phyloP scores from a whole-genome alignment of 2,329 filamentous ascomycete genomes.

The Orbilia quercus region DNA sequence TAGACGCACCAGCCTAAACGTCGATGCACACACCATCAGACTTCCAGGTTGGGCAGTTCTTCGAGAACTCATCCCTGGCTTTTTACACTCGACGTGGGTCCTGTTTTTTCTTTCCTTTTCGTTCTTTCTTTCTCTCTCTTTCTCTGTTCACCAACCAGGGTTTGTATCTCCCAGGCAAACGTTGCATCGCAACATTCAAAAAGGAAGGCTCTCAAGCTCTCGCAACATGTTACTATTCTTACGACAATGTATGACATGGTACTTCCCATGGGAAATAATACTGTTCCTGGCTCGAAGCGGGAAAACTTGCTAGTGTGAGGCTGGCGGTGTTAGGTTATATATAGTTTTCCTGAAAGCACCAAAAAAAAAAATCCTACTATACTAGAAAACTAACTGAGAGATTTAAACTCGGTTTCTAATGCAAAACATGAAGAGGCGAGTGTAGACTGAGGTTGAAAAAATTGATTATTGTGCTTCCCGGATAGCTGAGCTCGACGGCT shows the following conservation, averaged over 20 bases:
- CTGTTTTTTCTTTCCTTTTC: conserved; percentile 1
- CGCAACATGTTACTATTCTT: conserved; percentile 50
- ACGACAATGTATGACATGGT: conserved; percentile 6
- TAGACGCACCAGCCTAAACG: conserved; percentile 52
- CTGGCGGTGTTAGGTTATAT: conserved; percentile 8
- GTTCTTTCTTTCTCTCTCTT: not conserved
- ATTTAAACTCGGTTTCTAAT: not conserved
- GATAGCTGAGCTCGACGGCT: not conserved
- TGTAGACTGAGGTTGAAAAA: not conserved
- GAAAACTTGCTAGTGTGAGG: conserved; percentile 1
- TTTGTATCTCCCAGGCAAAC: conserved; percentile 43
- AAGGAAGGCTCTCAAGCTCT: conserved; percentile 17
- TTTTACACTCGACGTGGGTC: not conserved
- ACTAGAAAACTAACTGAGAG: too few relatives aligned
- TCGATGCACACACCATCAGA: conserved; percentile 27
- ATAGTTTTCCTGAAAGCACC: not conserved
- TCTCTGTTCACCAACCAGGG: conserved; percentile 18
- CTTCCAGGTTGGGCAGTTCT: conserved; percentile 39
- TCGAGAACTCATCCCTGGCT: conserved; percentile 14
- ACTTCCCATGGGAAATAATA: conserved; percentile 15
- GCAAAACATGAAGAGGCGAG: not conserved
- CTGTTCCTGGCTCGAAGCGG: too few relatives aligned
- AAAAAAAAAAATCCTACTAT: not conserved
- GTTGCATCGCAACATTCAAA: conserved; percentile 16
- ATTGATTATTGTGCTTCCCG: not conserved